A percentile compares a stretch with the other conserved stretches of the same genome.
These are phyloP conservation scores for Saccharomycopsis fibuligera DNA, from an alignment of 805 yeast genomes.

Conservation along the genomic window DNA sequence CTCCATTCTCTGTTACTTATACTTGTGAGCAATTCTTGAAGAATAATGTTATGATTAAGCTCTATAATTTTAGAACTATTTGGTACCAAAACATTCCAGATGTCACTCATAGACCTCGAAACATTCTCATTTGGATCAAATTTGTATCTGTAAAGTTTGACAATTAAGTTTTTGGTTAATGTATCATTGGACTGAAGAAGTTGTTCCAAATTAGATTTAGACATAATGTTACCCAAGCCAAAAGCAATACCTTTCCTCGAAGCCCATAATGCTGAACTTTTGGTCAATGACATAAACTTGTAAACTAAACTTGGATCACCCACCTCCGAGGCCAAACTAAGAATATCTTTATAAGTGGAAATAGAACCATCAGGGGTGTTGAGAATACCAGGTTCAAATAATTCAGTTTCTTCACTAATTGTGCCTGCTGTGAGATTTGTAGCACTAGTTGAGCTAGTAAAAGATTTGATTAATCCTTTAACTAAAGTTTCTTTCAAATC, in stretches of 20 bases:
- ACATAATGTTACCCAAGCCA: constrained; percentile 80
- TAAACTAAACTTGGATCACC: constrained; percentile 94
- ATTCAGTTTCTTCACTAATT: constrained; percentile 69
- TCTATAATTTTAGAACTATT: constrained; percentile 49
- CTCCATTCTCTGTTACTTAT: constrained; percentile 90
- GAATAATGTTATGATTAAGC: constrained; percentile 49
- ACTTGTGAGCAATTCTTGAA: constrained; percentile 55
- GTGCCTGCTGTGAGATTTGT: constrained; percentile 52
- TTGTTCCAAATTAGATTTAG: constrained; percentile 67
- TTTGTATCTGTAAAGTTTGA: constrained; percentile 75
- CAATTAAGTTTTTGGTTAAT: constrained; percentile 58
- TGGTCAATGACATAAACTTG: constrained; percentile 88
- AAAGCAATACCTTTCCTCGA: constrained; percentile 91
- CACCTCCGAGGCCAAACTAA: constrained; percentile 84
- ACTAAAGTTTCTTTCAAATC: constrained; percentile 69
- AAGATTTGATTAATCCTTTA: constrained; percentile 64
- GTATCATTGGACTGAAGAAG: constrained; percentile 47
- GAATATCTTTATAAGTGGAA: constrained; percentile 85
- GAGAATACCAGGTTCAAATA: constrained; percentile 77
- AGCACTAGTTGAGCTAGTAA: constrained; percentile 59
- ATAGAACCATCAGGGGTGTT: constrained; percentile 81
- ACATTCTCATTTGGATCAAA: constrained; percentile 80
- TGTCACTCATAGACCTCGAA: constrained; percentile 76
- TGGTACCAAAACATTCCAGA: constrained; percentile 69
- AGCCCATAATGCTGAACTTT: constrained; percentile 84